Percentiles rank a stretch among this genome's conserved stretches.
phyloP scores from a whole-genome alignment of 805 yeast species.

The Saccharomycopsis guyanensis region DNA sequence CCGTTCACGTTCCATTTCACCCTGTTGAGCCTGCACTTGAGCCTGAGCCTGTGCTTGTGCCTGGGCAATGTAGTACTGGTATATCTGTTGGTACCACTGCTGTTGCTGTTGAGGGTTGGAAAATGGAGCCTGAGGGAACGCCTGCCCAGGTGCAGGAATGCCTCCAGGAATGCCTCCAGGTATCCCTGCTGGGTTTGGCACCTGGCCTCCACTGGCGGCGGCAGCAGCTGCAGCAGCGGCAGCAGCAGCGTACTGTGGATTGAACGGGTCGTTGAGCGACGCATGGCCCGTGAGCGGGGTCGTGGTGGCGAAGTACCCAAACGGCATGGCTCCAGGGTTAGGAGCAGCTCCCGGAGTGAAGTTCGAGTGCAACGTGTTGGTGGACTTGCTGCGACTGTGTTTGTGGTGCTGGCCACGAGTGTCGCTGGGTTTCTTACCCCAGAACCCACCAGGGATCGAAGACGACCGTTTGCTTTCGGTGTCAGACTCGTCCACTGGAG shows the following conservation, averaged over 20 bases:
- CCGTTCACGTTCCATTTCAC: slow-evolving; percentile 4
- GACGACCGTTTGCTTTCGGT: slow-evolving; percentile 12
- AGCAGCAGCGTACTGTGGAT: slow-evolving; percentile 10
- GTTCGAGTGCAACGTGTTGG: slow-evolving; percentile 7
- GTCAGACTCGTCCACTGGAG: slow-evolving; percentile 10
- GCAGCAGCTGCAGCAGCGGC: slow-evolving; percentile 20
- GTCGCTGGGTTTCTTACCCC: neutral
- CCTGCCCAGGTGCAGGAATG: slow-evolving; percentile 2
- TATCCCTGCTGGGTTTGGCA: too few relatives aligned
- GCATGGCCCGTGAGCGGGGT: slow-evolving; percentile 3
- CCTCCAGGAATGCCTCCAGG: slow-evolving; percentile 2
- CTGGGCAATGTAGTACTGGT: slow-evolving; percentile 12
- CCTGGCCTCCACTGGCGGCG: slow-evolving; percentile 13
- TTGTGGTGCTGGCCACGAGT: slow-evolving; percentile 1
- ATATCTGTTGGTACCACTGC: slow-evolving; percentile 16
- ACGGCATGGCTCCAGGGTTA: neutral
- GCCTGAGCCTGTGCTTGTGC: slow-evolving; percentile 22
- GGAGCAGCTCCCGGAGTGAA: slow-evolving; percentile 5
- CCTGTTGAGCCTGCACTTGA: slow-evolving; percentile 13
- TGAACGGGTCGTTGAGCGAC: slow-evolving; percentile 8
- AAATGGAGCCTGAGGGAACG: slow-evolving; percentile 6
- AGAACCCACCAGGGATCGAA: slow-evolving; percentile 6
- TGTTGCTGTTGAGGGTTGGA: slow-evolving; percentile 17
- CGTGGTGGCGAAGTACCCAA: neutral
- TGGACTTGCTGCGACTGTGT: slow-evolving; percentile 6